Base-by-base conservation (phyloP, 176 grass and related monocot genomes). In the Rhynchospora breviuscula region DNA sequence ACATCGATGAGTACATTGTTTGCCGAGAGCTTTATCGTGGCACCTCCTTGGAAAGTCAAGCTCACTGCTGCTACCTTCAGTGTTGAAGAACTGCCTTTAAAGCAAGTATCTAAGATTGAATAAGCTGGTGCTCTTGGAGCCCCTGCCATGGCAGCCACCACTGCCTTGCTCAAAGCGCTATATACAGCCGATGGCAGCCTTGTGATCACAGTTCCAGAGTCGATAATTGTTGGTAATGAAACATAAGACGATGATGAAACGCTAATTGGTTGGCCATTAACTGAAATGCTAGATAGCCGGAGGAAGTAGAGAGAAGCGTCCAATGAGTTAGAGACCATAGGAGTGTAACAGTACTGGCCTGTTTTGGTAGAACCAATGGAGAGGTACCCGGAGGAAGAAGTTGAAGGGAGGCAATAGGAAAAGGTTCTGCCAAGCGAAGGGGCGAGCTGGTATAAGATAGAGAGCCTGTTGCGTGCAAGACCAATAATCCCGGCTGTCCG, bases 221-320 rank as follows among this genome's bases (percentile, higher is more conserved):
- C 94, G 3, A 97, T 90, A 90, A 97, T 91, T 19, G 91, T 97
- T 4, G 94, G 89, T 40, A 40, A 40, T 43, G 72, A 59, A 63
- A 64, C 85, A 23, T 93, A 97, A 79, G 83, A 87, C n/a, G 94
- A 87, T 49, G 81, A 26, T 6, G 94, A 59, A 10, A 93, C 58
- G 0, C 81, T 14, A 6, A 91, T 82, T 15, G 84, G 40, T 44
- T 18, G 73, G 3, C 89, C 89, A 13, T 81, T 88, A 0, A 94
- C 94, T 0, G 87, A 82, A 18, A 97, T 92, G 77, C 90, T 84
- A 0, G 92, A 57, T 3, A 97, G 60, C 78, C 85, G 85, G 80
- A 97, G 73, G 88, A 97, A 97, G 85, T 94, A 97, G 82, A 97
- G 88, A 59, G 94, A 87, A 82, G 88, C 81, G 76, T 97, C 90